Percentiles rank a stretch among this genome's conserved stretches.
These are phyloP conservation scores for Ogataea methanolica DNA, from an alignment of 805 yeast species.

Conservation along the genomic window DNA sequence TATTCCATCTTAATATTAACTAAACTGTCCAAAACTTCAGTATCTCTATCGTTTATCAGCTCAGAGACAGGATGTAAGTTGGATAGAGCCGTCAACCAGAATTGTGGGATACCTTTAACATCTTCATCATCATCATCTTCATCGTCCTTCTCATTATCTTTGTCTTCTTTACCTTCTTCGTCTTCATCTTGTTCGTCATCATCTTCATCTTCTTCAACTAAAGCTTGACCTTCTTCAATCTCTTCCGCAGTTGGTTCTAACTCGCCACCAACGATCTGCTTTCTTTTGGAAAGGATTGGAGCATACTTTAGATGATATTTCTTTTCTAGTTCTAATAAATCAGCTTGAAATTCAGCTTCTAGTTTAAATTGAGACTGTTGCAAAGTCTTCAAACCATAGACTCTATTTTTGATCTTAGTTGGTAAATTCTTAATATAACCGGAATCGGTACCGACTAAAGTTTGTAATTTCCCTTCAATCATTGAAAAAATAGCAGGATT, in stretches of 20 bases:
- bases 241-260: conserved; percentile 77
- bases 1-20: conserved; percentile 74
- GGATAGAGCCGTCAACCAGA: conserved; percentile 95
- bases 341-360: conserved; percentile 90
- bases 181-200: conserved; percentile 36
- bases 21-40: conserved; percentile 70
- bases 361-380: conserved; percentile 76
- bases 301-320: conserved; percentile 66
- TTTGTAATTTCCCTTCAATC: conserved; percentile 85
- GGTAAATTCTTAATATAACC: conserved; percentile 84
- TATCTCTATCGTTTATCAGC: conserved; percentile 84
- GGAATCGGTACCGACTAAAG: conserved; percentile 78
- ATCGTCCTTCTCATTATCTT: conserved; percentile 35
- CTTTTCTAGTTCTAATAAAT: conserved; percentile 80
- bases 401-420: conserved; percentile 63
- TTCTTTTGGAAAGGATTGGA: conserved; percentile 74
- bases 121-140: conserved; percentile 25
- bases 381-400: conserved; percentile 74
- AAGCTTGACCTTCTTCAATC: conserved; percentile 69
- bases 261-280: conserved; percentile 64
- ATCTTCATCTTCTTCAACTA: conserved; percentile 43
- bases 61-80: conserved; percentile 79
- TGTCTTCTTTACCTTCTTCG: conserved; percentile 39
- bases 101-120: conserved; percentile 79
- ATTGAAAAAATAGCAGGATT: conserved; percentile 79